These are phyloP conservation scores for Talaromyces atroroseus DNA, from an alignment of 2,329 filamentous ascomycete genomes.

Conservation along the genomic window DNA sequence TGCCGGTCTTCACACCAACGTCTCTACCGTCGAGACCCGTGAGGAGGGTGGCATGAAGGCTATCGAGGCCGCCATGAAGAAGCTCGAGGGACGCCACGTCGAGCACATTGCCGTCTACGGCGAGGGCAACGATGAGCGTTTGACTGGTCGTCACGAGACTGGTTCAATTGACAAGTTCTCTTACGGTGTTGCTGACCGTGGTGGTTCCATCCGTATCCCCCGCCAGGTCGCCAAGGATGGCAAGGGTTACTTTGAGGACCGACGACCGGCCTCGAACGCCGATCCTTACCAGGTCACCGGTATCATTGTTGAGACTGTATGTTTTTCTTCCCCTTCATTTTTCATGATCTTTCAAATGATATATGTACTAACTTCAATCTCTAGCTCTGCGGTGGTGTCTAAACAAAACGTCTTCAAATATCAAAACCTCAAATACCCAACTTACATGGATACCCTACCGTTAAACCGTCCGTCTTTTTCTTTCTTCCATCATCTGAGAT, in stretches of 20 bases:
- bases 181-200: constrained; percentile 93
- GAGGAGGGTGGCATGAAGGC: constrained; percentile 88
- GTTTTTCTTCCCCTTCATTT: constrained; percentile 8
- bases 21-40: constrained; percentile 85
- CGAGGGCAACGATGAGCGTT: constrained; percentile 89
- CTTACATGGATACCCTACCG: not conserved
- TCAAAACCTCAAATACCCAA: not conserved
- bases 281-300: constrained; percentile 81
- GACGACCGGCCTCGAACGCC: constrained; percentile 76
- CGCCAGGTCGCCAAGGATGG: constrained; percentile 78
- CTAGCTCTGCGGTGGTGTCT: constrained; percentile 38
- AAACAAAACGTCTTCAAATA: constrained; percentile 34
- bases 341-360: not conserved
- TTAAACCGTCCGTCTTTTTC: not conserved
- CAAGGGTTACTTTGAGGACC: constrained; percentile 91
- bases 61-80: constrained; percentile 83
- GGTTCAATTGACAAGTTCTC: constrained; percentile 88
- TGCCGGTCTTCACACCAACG: constrained; percentile 88
- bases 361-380: constrained; percentile 12
- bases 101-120: constrained; percentile 93
- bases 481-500: not conserved
- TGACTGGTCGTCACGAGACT: constrained; percentile 92
- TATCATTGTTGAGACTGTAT: constrained; percentile 68
- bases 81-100: constrained; percentile 68
- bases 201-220: constrained; percentile 87